Conservation (phyloP, 768 basidiomycete species). For the Trametes meyenii region DNA sequence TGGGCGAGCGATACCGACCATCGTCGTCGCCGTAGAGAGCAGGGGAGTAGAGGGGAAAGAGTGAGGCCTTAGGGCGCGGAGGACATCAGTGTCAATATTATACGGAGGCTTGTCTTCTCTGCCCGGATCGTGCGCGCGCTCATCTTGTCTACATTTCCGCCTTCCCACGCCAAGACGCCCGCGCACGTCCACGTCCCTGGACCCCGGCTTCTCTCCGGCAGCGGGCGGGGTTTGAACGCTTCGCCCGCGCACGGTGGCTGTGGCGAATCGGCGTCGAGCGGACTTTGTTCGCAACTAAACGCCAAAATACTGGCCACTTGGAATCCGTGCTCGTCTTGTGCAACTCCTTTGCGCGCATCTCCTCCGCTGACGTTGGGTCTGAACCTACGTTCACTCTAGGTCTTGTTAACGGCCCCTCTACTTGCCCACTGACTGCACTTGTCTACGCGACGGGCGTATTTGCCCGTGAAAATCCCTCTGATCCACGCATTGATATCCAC, state of each 20-base stretch:
- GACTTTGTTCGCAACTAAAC: background rate
- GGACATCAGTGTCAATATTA: slow-evolving; percentile 19
- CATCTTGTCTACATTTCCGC: background rate
- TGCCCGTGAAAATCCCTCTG: slow-evolving; percentile 7
- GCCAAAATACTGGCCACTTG: too few species aligned
- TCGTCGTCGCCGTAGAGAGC: slow-evolving; percentile 11
- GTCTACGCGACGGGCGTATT: background rate
- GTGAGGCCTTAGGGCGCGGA: background rate
- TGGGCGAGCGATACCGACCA: slow-evolving; percentile 34
- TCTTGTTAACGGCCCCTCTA: background rate
- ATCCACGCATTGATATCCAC: slow-evolving; percentile 11
- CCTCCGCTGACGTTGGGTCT: too few species aligned
- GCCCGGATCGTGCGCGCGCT: slow-evolving; percentile 1
- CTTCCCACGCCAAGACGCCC: slow-evolving; percentile 13
- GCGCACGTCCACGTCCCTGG: background rate
- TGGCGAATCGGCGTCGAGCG: background rate
- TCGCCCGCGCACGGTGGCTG: too few species aligned
- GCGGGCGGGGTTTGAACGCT: slow-evolving; percentile 1
- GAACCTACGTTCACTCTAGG: background rate
- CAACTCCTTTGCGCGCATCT: too few species aligned
- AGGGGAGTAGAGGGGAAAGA: slow-evolving; percentile 10
- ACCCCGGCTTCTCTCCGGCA: background rate
- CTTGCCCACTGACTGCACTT: background rate
- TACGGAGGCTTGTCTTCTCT: background rate
- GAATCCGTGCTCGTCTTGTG: too few species aligned